phyloP scores from a whole-genome alignment of 2,329 filamentous ascomycete genomes.

The Trichoderma semiorbis region DNA sequence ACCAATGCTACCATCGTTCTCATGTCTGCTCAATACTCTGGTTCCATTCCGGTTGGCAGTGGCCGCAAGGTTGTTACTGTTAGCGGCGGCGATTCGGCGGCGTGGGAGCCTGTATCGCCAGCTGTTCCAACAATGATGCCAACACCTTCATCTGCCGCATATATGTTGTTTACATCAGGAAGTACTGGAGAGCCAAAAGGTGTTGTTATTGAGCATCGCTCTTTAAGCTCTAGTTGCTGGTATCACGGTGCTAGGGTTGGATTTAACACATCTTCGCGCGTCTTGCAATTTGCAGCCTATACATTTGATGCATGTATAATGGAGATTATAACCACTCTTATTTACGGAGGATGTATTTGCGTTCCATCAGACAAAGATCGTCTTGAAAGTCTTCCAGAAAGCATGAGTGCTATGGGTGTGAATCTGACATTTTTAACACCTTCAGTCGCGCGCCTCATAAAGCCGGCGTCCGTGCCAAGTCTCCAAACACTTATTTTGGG shows the following conservation, averaged over 20 bases:
- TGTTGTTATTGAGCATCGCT: no score
- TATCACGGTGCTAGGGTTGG: no score
- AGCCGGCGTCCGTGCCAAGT: neutral
- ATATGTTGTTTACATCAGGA: no score
- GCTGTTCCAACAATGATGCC: no score
- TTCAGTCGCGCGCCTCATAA: neutral
- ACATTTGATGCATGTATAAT: constrained; percentile 18
- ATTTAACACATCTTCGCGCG: constrained; percentile 25
- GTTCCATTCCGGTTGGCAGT: no score
- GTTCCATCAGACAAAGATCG: neutral
- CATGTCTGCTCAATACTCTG: constrained; percentile 29
- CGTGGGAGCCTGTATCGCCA: no score
- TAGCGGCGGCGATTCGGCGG: no score
- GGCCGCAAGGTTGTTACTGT: no score
- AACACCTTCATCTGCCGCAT: no score
- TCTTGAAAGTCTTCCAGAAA: no score
- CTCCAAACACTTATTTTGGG: neutral
- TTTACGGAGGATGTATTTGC: constrained; percentile 2
- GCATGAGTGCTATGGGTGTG: neutral
- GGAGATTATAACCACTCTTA: constrained; percentile 12
- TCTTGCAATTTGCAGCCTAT: constrained; percentile 29
- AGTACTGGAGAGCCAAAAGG: no score
- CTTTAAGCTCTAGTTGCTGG: no score
- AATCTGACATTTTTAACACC: neutral
- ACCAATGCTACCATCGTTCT: neutral